These are phyloP conservation scores for Kwoniella newhampshirensis DNA, from an alignment of 768 basidiomycete species.

Conservation along the genomic window DNA sequence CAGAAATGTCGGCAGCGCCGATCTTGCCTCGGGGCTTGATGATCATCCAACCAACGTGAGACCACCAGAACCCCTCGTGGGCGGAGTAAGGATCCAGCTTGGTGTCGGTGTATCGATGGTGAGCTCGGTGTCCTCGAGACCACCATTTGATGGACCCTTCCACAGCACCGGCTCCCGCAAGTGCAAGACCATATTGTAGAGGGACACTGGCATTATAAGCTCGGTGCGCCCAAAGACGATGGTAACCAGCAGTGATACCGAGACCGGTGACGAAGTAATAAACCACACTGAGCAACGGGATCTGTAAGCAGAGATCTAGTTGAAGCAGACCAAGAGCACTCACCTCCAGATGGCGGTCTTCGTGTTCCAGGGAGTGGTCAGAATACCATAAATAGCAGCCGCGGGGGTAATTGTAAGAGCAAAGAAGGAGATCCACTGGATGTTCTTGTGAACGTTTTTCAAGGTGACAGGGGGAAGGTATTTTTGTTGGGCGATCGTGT, in stretches of 20 bases:
- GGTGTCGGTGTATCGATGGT: slow-evolving; percentile 95
- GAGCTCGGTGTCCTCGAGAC: slow-evolving; percentile 95
- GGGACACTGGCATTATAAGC: slow-evolving; percentile 86
- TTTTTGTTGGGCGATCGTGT: slow-evolving; percentile 69
- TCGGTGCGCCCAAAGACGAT: slow-evolving; percentile 95
- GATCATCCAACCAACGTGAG: slow-evolving; percentile 82
- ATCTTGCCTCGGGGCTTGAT: slow-evolving; percentile 84
- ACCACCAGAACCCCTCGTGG: slow-evolving; percentile 80
- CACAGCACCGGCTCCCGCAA: slow-evolving; percentile 86
- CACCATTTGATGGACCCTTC: slow-evolving; percentile 99
- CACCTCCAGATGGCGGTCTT: slow-evolving; percentile 67
- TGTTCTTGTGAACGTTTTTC: slow-evolving; percentile 64
- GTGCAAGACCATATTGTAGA: slow-evolving; percentile 78
- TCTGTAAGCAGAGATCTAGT: not conserved
- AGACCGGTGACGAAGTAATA: slow-evolving; percentile 87
- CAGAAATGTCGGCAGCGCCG: slow-evolving; percentile 85
- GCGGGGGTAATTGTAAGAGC: slow-evolving; percentile 73
- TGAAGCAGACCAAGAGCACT: slow-evolving; percentile 14
- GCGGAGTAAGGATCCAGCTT: slow-evolving; percentile 95
- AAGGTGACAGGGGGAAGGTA: slow-evolving; percentile 67
- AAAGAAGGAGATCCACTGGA: slow-evolving; percentile 67
- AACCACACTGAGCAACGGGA: slow-evolving; percentile 60
- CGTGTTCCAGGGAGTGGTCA: slow-evolving; percentile 62
- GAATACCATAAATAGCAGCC: slow-evolving; percentile 71
- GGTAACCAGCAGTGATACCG: slow-evolving; percentile 76